Evolutionary conservation across 805 yeast species (phyloP), one percentile per base, ranked within the genome.

Genomic region (Kodamaea nitidulidarum): DNA sequence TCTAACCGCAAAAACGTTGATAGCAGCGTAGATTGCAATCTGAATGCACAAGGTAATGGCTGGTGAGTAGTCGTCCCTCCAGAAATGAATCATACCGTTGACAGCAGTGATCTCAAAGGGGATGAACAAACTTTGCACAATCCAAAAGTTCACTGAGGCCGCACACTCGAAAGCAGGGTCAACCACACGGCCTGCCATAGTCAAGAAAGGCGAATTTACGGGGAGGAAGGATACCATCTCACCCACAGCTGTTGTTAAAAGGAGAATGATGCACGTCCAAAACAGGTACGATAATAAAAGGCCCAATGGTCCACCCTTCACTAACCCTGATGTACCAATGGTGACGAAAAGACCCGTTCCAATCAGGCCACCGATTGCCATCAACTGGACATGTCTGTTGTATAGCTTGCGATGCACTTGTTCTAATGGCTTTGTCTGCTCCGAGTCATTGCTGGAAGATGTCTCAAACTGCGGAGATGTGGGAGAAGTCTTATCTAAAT

Each of bases 71-170:
- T 42, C 45, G 38, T 51, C 54, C 18, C 53, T 60, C 70, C 70
- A 64, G 41, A 61, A 64, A 29, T 58, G 47, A 21, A 64, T 48
- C 25, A 64, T 58, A 24, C 61, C 49, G 30, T 65, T 57, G 4
- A 86, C 79, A 27, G 69, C 69, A 4, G 65, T 56, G 27, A 63
- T 52, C 47, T 64, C 69, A 15, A 66, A 51, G 2, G 68, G 63
- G 10, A 60, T 82, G 43, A 80, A 69, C 40, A 69, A 55, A 33
- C 69, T 60, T 46, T 69, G 67, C 69, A 71, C 65, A 18, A 71
- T 45, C 58, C 67, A 65, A 40, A 63, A 58, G 39, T 61, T 52
- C 41, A 63, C 61, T 7, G 60, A 44, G 22, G 68, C 64, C 41
- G 61, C 58, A 2, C 66, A 65, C 48, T 65, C 66, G 35, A 60